A percentile compares a stretch with the other conserved stretches of the same genome.
Conservation (phyloP, 768 basidiomycete species). For the Russula vinacea region DNA sequence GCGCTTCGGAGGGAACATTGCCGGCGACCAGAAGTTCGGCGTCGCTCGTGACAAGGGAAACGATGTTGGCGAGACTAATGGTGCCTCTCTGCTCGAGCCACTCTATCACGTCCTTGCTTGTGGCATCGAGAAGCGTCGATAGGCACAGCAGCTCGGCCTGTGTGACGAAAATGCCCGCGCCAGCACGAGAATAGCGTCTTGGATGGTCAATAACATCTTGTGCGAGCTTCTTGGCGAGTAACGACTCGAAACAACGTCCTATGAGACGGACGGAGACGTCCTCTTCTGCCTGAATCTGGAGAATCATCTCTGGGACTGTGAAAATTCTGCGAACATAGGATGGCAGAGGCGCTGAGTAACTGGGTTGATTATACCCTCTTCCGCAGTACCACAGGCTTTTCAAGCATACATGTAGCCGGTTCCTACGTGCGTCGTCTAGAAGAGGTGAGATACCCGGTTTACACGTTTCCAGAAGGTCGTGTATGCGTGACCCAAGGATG, state of each 20-base stretch:
- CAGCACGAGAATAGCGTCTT: background rate
- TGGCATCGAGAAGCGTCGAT: constrained; percentile 1
- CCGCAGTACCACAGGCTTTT: constrained; percentile 11
- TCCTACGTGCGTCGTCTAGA: background rate
- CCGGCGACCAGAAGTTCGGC: background rate
- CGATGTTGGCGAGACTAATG: constrained; percentile 4
- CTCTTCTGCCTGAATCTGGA: constrained; percentile 1
- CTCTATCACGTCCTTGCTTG: background rate
- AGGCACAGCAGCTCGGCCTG: background rate
- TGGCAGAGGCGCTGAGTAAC: background rate
- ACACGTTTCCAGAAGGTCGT: constrained; percentile 5
- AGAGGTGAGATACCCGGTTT: background rate
- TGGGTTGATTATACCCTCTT: background rate
- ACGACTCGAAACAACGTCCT: background rate
- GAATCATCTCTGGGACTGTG: constrained; percentile 4
- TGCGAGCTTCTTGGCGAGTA: background rate
- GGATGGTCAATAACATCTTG: constrained; percentile 1
- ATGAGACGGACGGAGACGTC: constrained; percentile 3
- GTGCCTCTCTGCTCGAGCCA: constrained; percentile 3
- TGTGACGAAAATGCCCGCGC: background rate
- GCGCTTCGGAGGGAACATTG: background rate
- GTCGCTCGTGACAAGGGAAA: background rate
- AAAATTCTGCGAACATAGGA: constrained; percentile 8
- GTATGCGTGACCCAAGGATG: background rate
- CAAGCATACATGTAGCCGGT: background rate